phyloP scores from a whole-genome alignment of 2,329 filamentous ascomycete genomes.

The Diaporthe sp. region DNA sequence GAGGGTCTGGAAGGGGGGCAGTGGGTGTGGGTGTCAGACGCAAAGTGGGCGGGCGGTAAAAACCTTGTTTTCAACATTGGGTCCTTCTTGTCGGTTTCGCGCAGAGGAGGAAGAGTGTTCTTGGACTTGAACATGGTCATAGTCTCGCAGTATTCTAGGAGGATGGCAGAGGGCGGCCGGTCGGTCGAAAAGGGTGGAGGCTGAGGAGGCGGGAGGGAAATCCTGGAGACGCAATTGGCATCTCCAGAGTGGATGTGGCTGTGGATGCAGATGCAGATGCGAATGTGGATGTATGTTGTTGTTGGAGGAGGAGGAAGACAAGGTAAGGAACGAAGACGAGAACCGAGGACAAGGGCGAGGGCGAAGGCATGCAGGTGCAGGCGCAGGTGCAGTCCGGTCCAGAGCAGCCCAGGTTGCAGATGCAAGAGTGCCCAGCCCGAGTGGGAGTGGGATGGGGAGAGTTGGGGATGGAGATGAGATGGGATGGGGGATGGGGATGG shows the following conservation, averaged over 20 bases:
- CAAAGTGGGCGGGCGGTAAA: conserved; percentile 36
- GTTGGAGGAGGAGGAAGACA: not conserved
- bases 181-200: conserved; percentile 9
- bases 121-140: conserved; percentile 48
- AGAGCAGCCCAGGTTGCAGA: conserved; percentile 16
- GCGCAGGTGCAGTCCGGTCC: not conserved
- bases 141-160: not conserved
- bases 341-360: conserved; percentile 17
- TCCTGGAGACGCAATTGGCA: conserved; percentile 35
- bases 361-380: conserved; percentile 15
- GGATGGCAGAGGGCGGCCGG: conserved; percentile 11
- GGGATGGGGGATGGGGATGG: conserved; percentile 7
- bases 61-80: conserved; percentile 48
- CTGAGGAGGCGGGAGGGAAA: conserved; percentile 20
- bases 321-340: not conserved
- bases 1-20: not conserved
- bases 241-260: conserved; percentile 26
- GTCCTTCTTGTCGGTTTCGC: conserved; percentile 47
- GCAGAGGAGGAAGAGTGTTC: conserved; percentile 47
- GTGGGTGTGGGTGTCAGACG: conserved; percentile 17
- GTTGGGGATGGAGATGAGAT: conserved; percentile 17
- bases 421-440: conserved; percentile 29
- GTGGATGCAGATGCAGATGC: conserved; percentile 13
- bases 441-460: not conserved
- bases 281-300: not conserved